A percentile compares a stretch with the other conserved stretches of the same genome.
These are phyloP conservation scores for Malassezia cuniculi DNA, from an alignment of 1,284 basidiomycete species.

Conservation along the genomic window DNA sequence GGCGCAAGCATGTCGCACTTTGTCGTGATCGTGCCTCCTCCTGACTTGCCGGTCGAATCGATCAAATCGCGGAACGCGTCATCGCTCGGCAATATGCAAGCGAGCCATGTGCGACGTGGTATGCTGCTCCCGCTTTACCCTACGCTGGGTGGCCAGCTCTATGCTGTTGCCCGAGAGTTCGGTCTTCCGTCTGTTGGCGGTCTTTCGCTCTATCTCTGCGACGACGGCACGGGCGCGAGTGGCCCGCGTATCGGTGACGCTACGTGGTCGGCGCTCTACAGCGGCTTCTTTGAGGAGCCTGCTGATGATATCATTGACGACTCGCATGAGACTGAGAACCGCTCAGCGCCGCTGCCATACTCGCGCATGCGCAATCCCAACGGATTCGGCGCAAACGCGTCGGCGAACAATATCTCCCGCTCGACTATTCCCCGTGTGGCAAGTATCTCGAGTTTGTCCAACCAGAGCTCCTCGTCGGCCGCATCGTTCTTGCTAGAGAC, in stretches of 20 bases:
- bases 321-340: background rate
- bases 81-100: background rate
- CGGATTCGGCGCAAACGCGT: conserved; percentile 2
- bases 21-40: conserved; percentile 10
- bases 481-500: conserved; percentile 7
- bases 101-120: conserved; percentile 21
- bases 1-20: conserved; percentile 9
- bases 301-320: conserved; percentile 4
- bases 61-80: conserved; percentile 7
- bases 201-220: conserved; percentile 31
- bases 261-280: conserved; percentile 38
- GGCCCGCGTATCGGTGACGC: conserved; percentile 37
- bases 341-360: conserved; percentile 9
- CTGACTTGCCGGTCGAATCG: conserved; percentile 12
- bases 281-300: conserved; percentile 26
- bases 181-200: conserved; percentile 38
- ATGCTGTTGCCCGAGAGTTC: conserved; percentile 42
- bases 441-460: conserved; percentile 5
- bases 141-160: conserved; percentile 38
- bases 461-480: conserved; percentile 3
- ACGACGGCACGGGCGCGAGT: conserved; percentile 34
- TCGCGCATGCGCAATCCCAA: conserved; percentile 1
- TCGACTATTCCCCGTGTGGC: conserved; percentile 5
- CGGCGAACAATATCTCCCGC: background rate
- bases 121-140: conserved; percentile 39